Conservation (phyloP, 2,329 filamentous ascomycete species). For the Fusarium palustre region DNA sequence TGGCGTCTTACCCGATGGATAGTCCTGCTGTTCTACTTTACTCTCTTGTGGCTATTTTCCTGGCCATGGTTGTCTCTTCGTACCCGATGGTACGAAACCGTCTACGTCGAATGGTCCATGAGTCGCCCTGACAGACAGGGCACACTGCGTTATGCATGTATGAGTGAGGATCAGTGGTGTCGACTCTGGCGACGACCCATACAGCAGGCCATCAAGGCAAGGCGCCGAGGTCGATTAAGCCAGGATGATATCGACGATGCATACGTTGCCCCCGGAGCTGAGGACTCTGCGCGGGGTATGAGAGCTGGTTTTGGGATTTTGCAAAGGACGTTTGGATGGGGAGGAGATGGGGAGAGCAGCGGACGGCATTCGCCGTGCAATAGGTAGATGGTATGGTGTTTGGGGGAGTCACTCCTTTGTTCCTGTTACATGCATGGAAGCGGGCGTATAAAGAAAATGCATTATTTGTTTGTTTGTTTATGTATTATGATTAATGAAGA, state of each 20-base stretch:
- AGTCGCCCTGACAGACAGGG: conserved; percentile 49
- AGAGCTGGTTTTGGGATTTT: conserved; percentile 63
- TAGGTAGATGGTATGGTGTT: background rate
- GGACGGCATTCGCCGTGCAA: conserved; percentile 21
- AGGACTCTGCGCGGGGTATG: conserved; percentile 59
- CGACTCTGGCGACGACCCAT: conserved; percentile 72
- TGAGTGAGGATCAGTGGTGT: conserved; percentile 71
- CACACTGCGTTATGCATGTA: conserved; percentile 62
- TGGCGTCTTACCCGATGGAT: conserved; percentile 75
- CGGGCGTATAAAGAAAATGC: conserved; percentile 27
- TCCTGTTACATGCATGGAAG: conserved; percentile 15
- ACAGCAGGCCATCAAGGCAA: conserved; percentile 67
- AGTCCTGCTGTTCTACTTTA: conserved; percentile 72
- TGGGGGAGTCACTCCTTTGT: conserved; percentile 25
- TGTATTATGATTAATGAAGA: conserved; percentile 30
- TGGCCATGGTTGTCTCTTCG: conserved; percentile 78
- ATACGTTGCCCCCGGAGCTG: conserved; percentile 51
- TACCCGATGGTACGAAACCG: conserved; percentile 75
- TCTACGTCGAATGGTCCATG: conserved; percentile 67
- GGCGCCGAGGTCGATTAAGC: conserved; percentile 66
- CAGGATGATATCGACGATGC: conserved; percentile 66
- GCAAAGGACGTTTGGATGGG: conserved; percentile 67
- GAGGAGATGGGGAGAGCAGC: conserved; percentile 42
- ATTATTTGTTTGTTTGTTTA: conserved; percentile 17
- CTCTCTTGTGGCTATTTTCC: conserved; percentile 74